Base-by-base conservation (phyloP, 2,329 filamentous ascomycete species). In the Penicillium aurantiogriseum region DNA sequence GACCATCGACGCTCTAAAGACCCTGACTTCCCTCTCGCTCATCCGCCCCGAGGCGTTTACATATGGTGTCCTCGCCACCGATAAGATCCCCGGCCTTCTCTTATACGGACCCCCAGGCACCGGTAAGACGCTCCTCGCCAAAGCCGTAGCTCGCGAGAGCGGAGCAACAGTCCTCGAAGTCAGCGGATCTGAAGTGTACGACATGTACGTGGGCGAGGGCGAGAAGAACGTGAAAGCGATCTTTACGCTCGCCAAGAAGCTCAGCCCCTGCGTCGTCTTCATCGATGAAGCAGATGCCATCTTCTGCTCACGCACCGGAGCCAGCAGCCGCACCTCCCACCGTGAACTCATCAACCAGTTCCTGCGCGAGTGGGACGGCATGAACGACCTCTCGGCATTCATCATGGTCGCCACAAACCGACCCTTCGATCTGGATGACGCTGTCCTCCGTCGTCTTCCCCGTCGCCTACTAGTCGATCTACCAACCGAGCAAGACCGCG, bases 361-460 rank as follows among this genome's bases (percentile, higher is more conserved):
- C 74, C 79, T 99, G 49, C 89, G 92, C 53, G 93, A 97, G 73
- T 97, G 93, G 94, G 94, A 97, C 67, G 94, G 94, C 11, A 88
- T 97, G 80, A 89, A 90, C 66, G 81, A 86, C 57, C 84, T 87
- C 46, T 89, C 89, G 19, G 91, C 93, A 3, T 97, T 99, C 73
- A 93, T 99, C 74, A 97, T 99, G 92, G 92, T 97, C 0, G 93
- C 94, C 29, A 97, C 92, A 9, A 97, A 99, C 74, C 83, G 93
- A 10, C 94, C 94, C 0, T 97, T 96, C 69, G 94, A 97, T 69
- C 84, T 99, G 1, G 94, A 99, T 68, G 77, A 80, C 44, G 81
- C 81, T 4, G 76, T 81, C 21, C 73, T 83, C 23, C 77, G 81
- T 19, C 79, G 81, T 51, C 72, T 81, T 3, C 80, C 81, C 1